Percentiles rank a stretch among this genome's conserved stretches.
Conservation (phyloP, 176 grass and related monocot species). For the Eremochloa ophiuroides region DNA sequence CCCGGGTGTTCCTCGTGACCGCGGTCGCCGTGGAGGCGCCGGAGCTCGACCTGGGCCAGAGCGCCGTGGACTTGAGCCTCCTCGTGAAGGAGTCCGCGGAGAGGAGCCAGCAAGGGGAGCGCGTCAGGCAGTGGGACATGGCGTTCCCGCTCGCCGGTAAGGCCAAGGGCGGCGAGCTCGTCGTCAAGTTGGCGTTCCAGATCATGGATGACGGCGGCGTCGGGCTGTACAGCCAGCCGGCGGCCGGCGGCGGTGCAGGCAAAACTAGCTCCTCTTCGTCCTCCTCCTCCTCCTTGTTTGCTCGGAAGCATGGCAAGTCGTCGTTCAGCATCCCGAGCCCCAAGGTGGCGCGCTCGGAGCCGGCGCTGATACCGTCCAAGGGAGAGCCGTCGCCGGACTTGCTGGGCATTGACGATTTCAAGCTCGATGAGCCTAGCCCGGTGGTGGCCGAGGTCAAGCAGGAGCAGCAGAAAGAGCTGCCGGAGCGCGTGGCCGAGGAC, state of each 20-base stretch:
- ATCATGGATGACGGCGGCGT: conserved; percentile 84
- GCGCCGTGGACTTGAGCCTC: conserved; percentile 58
- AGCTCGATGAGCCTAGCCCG: conserved; percentile 59
- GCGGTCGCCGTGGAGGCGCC: conserved; percentile 73
- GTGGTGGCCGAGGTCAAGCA: conserved; percentile 14
- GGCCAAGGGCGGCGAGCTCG: conserved; percentile 81
- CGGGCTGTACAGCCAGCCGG: conserved; percentile 62
- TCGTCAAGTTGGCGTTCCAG: conserved; percentile 85
- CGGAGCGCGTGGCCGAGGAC: conserved; percentile 15
- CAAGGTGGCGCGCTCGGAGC: conserved; percentile 43
- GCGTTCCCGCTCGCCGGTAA: conserved; percentile 66
- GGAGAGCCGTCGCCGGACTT: conserved; percentile 42
- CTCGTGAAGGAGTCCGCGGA: conserved; percentile 81
- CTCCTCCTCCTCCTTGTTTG: conserved; percentile 46
- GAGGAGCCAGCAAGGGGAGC: conserved; percentile 57
- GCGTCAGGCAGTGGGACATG: conserved; percentile 69
- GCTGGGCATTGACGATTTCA: conserved; percentile 83
- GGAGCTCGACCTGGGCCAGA: conserved; percentile 76
- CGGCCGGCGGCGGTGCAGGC: neutral
- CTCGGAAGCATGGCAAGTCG: conserved; percentile 67
- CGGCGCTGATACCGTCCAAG: conserved; percentile 36
- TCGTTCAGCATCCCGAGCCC: conserved; percentile 90
- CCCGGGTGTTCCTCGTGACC: conserved; percentile 57
- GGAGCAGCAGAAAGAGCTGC: neutral
- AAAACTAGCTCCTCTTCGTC: conserved; percentile 20